Conservation (phyloP, 345 rosid species). For the Passiflora organensis region DNA sequence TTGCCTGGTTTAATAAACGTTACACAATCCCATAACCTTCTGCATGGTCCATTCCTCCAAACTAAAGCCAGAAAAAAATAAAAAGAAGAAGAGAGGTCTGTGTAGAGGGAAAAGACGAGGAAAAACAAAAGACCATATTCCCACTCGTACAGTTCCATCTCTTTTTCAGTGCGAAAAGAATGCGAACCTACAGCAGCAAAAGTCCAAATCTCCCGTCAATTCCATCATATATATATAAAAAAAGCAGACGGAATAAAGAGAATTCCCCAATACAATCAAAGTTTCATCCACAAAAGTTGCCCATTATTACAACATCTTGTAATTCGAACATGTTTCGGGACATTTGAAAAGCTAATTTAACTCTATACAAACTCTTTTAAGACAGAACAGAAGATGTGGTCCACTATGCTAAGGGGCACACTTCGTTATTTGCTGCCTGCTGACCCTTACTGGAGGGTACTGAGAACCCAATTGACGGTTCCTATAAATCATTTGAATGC, state of each 20-base stretch:
- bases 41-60: slow-evolving; percentile 19
- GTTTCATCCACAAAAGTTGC: slow-evolving; percentile 19
- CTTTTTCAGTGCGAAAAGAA: background rate
- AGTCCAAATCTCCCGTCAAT: slow-evolving; percentile 39
- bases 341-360: background rate
- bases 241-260: background rate
- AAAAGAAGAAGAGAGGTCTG: background rate
- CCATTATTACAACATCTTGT: background rate
- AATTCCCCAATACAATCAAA: slow-evolving; percentile 17
- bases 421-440: background rate
- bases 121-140: slow-evolving; percentile 1
- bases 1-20: slow-evolving; percentile 11
- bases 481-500: background rate
- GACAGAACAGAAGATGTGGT: background rate
- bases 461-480: slow-evolving; percentile 1
- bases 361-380: background rate
- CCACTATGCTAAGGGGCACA: slow-evolving; percentile 1
- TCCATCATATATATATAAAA: slow-evolving; percentile 1
- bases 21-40: slow-evolving; percentile 23
- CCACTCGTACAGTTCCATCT: background rate
- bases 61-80: slow-evolving; percentile 12
- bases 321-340: background rate
- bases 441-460: slow-evolving; percentile 16
- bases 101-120: slow-evolving; percentile 3
- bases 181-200: slow-evolving; percentile 24